Percentiles rank a stretch among this genome's conserved stretches.
Evolutionary conservation across 352 stramenopile genomes (phyloP).

Genomic region (Globisporangium nodosum): DNA sequence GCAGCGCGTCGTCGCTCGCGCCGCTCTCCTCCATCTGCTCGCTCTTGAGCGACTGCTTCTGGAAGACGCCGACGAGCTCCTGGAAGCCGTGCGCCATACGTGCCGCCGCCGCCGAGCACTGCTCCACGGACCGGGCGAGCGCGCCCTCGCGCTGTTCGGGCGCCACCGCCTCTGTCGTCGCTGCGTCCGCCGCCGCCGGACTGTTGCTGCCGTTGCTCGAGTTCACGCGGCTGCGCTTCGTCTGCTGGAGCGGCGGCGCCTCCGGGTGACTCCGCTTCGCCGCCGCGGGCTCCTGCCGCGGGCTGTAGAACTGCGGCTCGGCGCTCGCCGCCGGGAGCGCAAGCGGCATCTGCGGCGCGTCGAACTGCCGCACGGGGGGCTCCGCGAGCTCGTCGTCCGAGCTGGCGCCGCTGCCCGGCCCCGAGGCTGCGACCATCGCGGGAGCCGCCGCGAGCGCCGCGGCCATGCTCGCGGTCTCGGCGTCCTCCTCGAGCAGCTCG

Average conservation of each 20-base stretch:
- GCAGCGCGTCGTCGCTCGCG: constrained; percentile 2
- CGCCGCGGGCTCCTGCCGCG: not conserved
- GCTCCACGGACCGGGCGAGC: constrained; percentile 39
- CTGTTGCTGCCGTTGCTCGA: too few species aligned
- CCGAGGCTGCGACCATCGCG: too few species aligned
- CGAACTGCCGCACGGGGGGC: not conserved
- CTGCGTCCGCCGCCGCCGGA: too few species aligned
- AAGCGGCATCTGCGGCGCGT: not conserved
- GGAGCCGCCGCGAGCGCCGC: too few species aligned
- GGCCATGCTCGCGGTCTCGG: not conserved
- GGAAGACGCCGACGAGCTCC: constrained; percentile 31
- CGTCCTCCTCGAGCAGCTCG: constrained; percentile 14
- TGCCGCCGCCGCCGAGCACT: constrained; percentile 40
- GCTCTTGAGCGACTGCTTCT: constrained; percentile 23
- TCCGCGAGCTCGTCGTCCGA: not conserved
- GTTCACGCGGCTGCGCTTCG: too few species aligned
- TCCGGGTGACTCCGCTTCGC: not conserved
- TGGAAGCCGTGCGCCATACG: constrained; percentile 39
- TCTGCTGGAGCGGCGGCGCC: too few species aligned
- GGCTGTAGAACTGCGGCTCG: not conserved
- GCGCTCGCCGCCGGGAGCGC: not conserved
- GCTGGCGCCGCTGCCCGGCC: not conserved
- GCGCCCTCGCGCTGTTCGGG: not conserved
- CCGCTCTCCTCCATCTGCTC: constrained; percentile 14
- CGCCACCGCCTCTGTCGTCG: too few species aligned